Conservation (phyloP, 2,329 filamentous ascomycete genomes). For the Cladosporium velox region DNA sequence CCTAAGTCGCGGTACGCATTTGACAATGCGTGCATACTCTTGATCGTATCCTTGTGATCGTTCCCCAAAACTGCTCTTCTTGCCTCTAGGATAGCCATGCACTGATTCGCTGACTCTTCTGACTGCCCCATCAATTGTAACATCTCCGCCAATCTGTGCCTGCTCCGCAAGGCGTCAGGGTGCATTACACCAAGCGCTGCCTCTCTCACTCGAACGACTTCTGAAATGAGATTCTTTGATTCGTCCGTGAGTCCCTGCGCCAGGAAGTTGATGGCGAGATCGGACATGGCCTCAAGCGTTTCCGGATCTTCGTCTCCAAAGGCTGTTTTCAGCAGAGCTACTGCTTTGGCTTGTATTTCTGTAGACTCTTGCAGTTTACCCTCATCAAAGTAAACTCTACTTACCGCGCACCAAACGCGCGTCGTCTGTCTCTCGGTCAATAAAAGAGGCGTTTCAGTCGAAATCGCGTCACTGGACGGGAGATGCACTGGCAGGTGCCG, state of each 20-base stretch:
- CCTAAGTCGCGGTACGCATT: not conserved
- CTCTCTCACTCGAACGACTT: not conserved
- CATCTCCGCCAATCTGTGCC: not conserved
- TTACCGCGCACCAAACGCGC: not conserved
- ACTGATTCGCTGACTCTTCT: not conserved
- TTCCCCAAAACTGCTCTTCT: not conserved
- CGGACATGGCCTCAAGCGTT: not conserved
- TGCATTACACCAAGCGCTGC: not conserved
- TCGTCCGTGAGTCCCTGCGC: not conserved
- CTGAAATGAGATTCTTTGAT: not conserved
- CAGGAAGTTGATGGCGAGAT: not conserved
- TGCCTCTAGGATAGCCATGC: not conserved
- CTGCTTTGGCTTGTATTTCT: not conserved
- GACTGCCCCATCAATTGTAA: not conserved
- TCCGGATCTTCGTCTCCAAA: not conserved
- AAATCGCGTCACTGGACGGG: not conserved
- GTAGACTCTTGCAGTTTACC: not conserved
- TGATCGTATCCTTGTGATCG: not conserved
- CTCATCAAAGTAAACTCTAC: not conserved
- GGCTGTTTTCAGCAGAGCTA: not conserved
- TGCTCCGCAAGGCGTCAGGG: not conserved
- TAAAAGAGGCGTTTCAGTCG: too few species aligned
- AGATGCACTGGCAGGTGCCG: not conserved
- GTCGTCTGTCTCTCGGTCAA: not conserved
- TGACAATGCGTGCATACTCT: not conserved